Percentiles rank a stretch among this genome's conserved stretches.
These are phyloP conservation scores for Eucalyptus cloeziana DNA, from an alignment of 345 rosid species.

Conservation along the genomic window DNA sequence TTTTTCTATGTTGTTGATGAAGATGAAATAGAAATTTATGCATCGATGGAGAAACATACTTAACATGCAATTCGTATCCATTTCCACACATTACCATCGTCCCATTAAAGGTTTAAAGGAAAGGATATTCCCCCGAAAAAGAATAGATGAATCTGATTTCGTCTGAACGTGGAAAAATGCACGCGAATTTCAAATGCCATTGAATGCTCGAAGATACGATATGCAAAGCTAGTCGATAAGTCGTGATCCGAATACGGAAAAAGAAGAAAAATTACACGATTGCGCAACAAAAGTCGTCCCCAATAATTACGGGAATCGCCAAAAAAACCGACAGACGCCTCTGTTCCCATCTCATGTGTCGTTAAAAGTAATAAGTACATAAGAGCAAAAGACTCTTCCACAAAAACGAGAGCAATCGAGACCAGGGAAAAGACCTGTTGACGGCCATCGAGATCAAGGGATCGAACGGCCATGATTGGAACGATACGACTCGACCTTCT, in stretches of 20 bases:
- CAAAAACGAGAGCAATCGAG: background rate
- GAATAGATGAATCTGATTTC: background rate
- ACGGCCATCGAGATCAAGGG: background rate
- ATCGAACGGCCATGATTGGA: background rate
- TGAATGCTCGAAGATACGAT: background rate
- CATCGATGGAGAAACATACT: background rate
- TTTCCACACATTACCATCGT: background rate
- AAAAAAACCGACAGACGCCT: background rate
- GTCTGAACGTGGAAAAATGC: background rate
- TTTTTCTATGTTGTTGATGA: background rate
- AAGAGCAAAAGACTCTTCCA: background rate
- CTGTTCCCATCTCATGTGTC: background rate
- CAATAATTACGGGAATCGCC: background rate
- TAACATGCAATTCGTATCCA: background rate
- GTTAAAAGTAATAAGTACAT: background rate
- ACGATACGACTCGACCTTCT: background rate
- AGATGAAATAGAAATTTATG: background rate
- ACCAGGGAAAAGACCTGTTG: no score
- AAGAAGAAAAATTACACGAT: background rate
- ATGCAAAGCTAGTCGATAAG: background rate
- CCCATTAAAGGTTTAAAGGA: background rate
- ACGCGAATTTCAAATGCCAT: background rate
- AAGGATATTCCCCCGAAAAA: background rate
- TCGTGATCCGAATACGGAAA: background rate
- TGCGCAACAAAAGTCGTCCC: background rate